Percentiles rank a stretch among this genome's conserved stretches.
phyloP scores from a whole-genome alignment of 805 yeast genomes.

The Metschnikowia continentalis region DNA sequence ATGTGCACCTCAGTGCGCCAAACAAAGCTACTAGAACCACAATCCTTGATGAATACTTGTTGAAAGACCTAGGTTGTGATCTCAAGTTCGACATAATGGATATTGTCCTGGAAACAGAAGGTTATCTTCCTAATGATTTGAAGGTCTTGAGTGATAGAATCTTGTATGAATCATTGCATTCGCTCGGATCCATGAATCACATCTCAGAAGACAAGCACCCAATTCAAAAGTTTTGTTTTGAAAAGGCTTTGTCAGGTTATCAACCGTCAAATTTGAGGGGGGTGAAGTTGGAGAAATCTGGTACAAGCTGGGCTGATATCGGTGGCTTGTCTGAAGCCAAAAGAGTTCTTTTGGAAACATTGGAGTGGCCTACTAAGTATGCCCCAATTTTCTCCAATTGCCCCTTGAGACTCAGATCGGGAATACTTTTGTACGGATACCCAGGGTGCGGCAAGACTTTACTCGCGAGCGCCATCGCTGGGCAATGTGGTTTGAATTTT shows the following conservation, averaged over 20 bases:
- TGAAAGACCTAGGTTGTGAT: slow-evolving; percentile 23
- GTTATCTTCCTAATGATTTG: slow-evolving; percentile 81
- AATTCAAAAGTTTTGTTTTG: slow-evolving; percentile 39
- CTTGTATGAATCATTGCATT: slow-evolving; percentile 41
- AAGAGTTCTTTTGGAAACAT: slow-evolving; percentile 70
- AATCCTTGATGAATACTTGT: slow-evolving; percentile 41
- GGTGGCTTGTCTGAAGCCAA: slow-evolving; percentile 86
- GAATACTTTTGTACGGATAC: slow-evolving; percentile 85
- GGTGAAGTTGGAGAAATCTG: slow-evolving; percentile 75
- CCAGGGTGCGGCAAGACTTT: slow-evolving; percentile 98
- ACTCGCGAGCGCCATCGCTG: slow-evolving; percentile 88
- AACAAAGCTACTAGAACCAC: slow-evolving; percentile 54
- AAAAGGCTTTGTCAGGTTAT: slow-evolving; percentile 59
- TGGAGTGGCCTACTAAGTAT: slow-evolving; percentile 96
- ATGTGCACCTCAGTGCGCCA: slow-evolving; percentile 62
- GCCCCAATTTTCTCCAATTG: slow-evolving; percentile 91
- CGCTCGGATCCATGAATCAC: not conserved
- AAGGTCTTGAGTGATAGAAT: slow-evolving; percentile 68
- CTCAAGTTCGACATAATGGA: slow-evolving; percentile 43
- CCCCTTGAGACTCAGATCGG: slow-evolving; percentile 84
- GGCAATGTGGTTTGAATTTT: slow-evolving; percentile 89
- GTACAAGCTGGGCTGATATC: slow-evolving; percentile 77
- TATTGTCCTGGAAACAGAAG: slow-evolving; percentile 70
- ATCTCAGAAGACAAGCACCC: not conserved
- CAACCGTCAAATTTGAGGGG: slow-evolving; percentile 83